Evolutionary conservation across 768 basidiomycete species (phyloP).

Genomic region (Macrolepiota fuliginosa): DNA sequence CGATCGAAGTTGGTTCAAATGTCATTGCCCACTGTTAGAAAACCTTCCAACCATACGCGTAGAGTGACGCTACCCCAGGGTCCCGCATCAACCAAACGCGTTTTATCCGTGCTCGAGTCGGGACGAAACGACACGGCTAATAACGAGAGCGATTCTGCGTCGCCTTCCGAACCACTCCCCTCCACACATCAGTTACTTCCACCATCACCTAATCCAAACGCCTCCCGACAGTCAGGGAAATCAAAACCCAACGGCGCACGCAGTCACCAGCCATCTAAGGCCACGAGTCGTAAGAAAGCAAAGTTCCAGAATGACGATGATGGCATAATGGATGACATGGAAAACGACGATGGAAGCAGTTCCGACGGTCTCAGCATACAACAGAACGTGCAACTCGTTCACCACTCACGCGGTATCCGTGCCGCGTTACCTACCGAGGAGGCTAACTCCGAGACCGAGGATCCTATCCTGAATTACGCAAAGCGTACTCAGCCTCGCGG

Average conservation of each 20-base stretch:
- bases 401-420: conserved; percentile 14
- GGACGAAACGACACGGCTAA: conserved; percentile 20
- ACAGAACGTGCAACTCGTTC: conserved; percentile 6
- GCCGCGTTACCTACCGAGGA: conserved; percentile 11
- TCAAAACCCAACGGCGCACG: conserved; percentile 31
- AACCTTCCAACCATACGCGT: conserved; percentile 9
- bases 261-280: conserved; percentile 23
- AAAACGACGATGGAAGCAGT: conserved; percentile 19
- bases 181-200: conserved; percentile 72
- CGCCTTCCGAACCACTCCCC: conserved; percentile 27
- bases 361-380: not conserved
- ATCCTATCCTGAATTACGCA: conserved; percentile 28
- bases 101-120: conserved; percentile 32
- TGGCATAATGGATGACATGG: conserved; percentile 23
- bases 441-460: conserved; percentile 30
- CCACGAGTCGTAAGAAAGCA: conserved; percentile 47
- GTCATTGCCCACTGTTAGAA: not conserved
- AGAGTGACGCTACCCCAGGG: not conserved
- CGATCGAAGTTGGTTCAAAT: conserved; percentile 10
- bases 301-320: conserved; percentile 25
- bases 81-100: conserved; percentile 41
- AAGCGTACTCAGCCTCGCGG: conserved; percentile 11
- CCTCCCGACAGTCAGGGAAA: conserved; percentile 21
- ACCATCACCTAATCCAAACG: conserved; percentile 28
- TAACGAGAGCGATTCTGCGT: conserved; percentile 19